Conservation (phyloP, 169 alveolate genomes). For the Cryptosporidium viatorum region DNA sequence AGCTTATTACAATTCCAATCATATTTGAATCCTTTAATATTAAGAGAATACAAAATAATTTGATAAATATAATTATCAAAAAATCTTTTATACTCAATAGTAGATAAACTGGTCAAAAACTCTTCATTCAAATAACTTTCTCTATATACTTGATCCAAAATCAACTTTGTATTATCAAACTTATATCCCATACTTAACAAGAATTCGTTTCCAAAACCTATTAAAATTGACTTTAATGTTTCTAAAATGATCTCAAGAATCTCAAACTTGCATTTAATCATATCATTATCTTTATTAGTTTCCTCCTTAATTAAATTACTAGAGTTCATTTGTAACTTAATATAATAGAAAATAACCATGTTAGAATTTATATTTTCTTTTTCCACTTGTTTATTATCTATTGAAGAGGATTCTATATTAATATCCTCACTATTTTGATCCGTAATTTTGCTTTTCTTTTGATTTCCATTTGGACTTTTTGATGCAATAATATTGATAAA, state of each 20-base stretch:
- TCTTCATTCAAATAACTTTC: constrained; percentile 25
- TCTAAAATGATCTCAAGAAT: constrained; percentile 7
- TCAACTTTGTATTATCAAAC: constrained; percentile 44
- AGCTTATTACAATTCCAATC: constrained; percentile 34
- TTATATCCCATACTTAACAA: constrained; percentile 52
- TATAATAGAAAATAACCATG: background rate
- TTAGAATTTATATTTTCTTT: background rate
- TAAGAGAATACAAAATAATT: constrained; percentile 22
- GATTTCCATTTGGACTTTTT: background rate
- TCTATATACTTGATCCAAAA: constrained; percentile 20
- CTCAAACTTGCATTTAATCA: background rate
- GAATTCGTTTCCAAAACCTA: constrained; percentile 56
- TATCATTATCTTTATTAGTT: background rate
- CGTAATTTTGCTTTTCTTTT: background rate
- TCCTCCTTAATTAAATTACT: background rate
- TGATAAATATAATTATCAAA: constrained; percentile 16
- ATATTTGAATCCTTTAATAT: background rate
- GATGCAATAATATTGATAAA: constrained; percentile 2
- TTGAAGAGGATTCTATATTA: too few species aligned
- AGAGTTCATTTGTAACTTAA: background rate
- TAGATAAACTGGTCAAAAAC: background rate
- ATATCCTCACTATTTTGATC: background rate
- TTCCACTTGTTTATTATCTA: background rate
- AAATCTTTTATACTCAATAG: background rate
- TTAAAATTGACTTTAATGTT: background rate